A percentile compares a stretch with the other conserved stretches of the same genome.
phyloP scores from a whole-genome alignment of 2,329 filamentous ascomycete species.

The Didymella glomerata region DNA sequence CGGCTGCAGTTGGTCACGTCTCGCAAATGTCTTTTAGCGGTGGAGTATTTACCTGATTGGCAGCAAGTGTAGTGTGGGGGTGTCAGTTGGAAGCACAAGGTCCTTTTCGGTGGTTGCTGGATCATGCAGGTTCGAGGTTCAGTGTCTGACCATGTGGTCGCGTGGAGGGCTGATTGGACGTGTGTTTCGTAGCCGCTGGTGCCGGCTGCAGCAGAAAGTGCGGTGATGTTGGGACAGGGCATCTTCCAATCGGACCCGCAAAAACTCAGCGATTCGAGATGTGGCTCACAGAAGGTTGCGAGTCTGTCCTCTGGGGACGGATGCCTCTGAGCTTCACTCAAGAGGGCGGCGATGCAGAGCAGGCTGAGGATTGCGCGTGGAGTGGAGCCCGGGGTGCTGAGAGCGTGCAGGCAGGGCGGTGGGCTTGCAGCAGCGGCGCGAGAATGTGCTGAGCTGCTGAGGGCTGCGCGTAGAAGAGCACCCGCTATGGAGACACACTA shows the following conservation, averaged over 20 bases:
- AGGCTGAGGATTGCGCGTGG: constrained; percentile 2
- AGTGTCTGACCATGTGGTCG: constrained; percentile 21
- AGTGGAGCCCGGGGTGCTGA: constrained; percentile 8
- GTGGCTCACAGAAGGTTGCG: constrained; percentile 17
- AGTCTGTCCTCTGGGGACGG: not conserved
- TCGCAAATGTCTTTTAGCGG: constrained; percentile 29
- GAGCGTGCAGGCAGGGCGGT: constrained; percentile 7
- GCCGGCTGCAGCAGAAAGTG: constrained; percentile 17
- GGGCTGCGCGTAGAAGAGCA: constrained; percentile 11
- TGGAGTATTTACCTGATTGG: constrained; percentile 36
- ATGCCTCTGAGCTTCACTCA: constrained; percentile 5
- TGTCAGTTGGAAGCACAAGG: constrained; percentile 23
- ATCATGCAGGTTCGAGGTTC: constrained; percentile 34
- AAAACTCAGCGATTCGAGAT: constrained; percentile 10
- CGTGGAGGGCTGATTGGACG: constrained; percentile 16
- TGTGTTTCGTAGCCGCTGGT: constrained; percentile 23
- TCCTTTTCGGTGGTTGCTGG: constrained; percentile 29
- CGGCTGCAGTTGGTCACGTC: constrained; percentile 38
- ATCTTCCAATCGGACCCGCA: constrained; percentile 15
- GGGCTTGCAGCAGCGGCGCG: constrained; percentile 18
- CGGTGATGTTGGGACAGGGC: constrained; percentile 16
- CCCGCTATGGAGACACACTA: constrained; percentile 17
- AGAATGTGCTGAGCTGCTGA: constrained; percentile 19
- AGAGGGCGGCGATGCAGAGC: constrained; percentile 5
- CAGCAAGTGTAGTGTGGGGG: constrained; percentile 17